Conservation (phyloP, 257 asterid genomes). For the Orobanche coerulescens region DNA sequence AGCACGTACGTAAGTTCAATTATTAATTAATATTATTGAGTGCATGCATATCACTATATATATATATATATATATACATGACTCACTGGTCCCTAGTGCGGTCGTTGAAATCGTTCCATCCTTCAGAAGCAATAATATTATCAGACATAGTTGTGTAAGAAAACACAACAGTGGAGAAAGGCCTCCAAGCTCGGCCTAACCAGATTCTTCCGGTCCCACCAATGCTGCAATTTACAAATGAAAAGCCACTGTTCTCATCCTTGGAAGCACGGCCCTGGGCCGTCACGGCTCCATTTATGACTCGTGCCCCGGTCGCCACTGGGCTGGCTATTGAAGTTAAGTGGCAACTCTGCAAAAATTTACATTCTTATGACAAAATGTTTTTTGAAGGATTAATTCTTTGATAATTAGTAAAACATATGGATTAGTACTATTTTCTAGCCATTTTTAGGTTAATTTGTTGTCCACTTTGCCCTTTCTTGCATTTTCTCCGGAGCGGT, state of each 20-base stretch:
- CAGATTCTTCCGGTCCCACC: conserved; percentile 90
- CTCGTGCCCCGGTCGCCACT: conserved; percentile 39
- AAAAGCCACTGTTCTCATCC: conserved; percentile 80
- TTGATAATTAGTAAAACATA: too few species aligned
- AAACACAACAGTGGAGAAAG: conserved; percentile 75
- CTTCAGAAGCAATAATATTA: conserved; percentile 71
- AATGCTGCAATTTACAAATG: conserved; percentile 58
- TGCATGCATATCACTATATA: too few species aligned
- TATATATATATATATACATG: too few species aligned
- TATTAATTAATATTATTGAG: neutral
- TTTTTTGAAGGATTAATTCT: too few species aligned
- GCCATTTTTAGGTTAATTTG: too few species aligned
- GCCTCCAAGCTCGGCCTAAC: conserved; percentile 95
- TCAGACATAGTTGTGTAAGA: conserved; percentile 62
- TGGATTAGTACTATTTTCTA: too few species aligned
- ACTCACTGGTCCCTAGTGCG: conserved; percentile 78
- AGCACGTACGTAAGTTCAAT: neutral
- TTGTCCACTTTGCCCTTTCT: too few species aligned
- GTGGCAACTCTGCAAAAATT: conserved; percentile 46
- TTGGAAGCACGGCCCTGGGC: conserved; percentile 78
- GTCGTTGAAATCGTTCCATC: conserved; percentile 92
- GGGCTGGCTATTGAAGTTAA: conserved; percentile 77
- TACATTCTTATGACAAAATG: too few species aligned
- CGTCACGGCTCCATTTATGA: conserved; percentile 70
- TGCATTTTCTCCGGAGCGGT: too few species aligned